phyloP scores from a whole-genome alignment of 495 filamentous ascomycete species.

The Aspergillus bridgeri region DNA sequence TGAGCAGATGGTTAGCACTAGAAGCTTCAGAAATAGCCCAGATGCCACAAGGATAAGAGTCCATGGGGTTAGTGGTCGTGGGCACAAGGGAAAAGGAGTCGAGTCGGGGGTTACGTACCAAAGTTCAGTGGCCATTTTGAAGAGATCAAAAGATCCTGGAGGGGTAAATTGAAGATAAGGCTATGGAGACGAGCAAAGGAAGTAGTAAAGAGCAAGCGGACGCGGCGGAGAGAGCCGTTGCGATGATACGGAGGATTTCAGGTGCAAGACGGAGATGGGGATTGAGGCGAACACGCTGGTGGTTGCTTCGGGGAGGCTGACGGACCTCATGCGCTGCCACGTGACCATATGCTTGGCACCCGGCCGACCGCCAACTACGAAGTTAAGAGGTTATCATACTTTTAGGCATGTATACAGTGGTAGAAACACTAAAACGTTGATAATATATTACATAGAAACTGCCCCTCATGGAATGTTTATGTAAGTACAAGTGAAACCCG shows the following conservation, averaged over 20 bases:
- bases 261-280: conserved; percentile 35
- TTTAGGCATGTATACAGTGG: neutral
- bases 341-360: conserved; percentile 31
- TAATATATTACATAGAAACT: neutral
- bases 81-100: conserved; percentile 33
- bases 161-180: conserved; percentile 10
- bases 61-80: conserved; percentile 18
- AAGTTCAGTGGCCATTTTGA: conserved; percentile 61
- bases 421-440: neutral
- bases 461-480: neutral
- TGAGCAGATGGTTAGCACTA: conserved; percentile 38
- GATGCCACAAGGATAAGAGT: conserved; percentile 2
- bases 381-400: neutral
- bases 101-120: conserved; percentile 52
- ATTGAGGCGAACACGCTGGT: conserved; percentile 43
- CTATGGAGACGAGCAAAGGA: conserved; percentile 5
- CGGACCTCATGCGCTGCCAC: conserved; percentile 19
- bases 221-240: conserved; percentile 25
- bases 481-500: conserved; percentile 24
- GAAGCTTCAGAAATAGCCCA: conserved; percentile 11
- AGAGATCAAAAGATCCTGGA: conserved; percentile 13
- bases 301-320: conserved; percentile 27
- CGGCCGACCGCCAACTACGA: conserved; percentile 3
- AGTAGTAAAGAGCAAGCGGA: conserved; percentile 17
- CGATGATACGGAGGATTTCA: conserved; percentile 31